Conservation (phyloP, 164 flowering plant genomes). For the Magnolia changhungtana region DNA sequence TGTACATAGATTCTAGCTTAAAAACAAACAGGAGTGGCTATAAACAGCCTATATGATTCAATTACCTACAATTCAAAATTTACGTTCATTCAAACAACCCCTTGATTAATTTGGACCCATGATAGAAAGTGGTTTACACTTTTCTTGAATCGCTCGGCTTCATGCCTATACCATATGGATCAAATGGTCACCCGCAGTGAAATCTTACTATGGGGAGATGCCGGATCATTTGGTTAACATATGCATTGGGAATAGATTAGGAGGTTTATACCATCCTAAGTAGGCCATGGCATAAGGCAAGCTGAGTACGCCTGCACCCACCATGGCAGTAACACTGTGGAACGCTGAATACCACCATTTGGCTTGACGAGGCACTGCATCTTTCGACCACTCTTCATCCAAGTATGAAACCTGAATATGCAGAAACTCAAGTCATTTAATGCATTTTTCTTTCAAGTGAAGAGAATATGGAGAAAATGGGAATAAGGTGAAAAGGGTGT, state of each 20-base stretch:
- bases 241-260: not conserved
- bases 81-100: too few species aligned
- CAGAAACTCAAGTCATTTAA: not conserved
- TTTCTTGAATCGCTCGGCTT: not conserved
- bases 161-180: not conserved
- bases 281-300: constrained; percentile 90
- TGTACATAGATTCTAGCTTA: too few species aligned
- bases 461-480: not conserved
- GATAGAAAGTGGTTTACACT: not conserved
- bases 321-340: constrained; percentile 92
- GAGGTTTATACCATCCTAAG: constrained; percentile 61
- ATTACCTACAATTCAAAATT: too few species aligned
- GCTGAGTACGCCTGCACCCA: constrained; percentile 95
- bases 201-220: not conserved
- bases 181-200: not conserved
- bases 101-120: too few species aligned
- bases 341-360: constrained; percentile 95
- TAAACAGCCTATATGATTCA: too few species aligned
- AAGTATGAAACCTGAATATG: constrained; percentile 33
- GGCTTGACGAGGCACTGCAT: constrained; percentile 47
- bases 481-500: not conserved
- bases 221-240: not conserved
- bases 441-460: not conserved
- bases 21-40: too few species aligned
- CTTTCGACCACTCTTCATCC: constrained; percentile 35